A percentile compares a stretch with the other conserved stretches of the same genome.
phyloP scores from a whole-genome alignment of 306 rosid species.

The Rosa lucieae region DNA sequence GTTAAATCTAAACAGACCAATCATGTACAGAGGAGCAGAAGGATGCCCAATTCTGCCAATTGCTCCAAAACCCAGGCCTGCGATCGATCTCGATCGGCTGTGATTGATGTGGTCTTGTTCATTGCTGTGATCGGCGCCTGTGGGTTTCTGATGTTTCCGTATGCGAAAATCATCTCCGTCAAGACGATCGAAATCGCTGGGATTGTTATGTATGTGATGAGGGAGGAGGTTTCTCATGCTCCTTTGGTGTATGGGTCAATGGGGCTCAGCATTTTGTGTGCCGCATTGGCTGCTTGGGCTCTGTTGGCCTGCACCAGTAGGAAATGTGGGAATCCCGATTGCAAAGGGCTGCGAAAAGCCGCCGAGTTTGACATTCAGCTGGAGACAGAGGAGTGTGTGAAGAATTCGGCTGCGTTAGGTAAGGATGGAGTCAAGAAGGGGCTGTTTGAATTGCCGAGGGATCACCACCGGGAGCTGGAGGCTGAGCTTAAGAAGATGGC shows the following conservation, averaged over 20 bases:
- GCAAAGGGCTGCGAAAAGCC: slow-evolving; percentile 74
- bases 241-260: slow-evolving; percentile 72
- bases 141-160: slow-evolving; percentile 71
- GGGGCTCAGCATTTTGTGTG: slow-evolving; percentile 53
- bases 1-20: slow-evolving; percentile 50
- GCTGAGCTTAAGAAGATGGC: slow-evolving; percentile 99
- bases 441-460: slow-evolving; percentile 77
- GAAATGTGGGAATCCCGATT: slow-evolving; percentile 78
- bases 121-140: slow-evolving; percentile 66
- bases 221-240: slow-evolving; percentile 65
- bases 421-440: slow-evolving; percentile 69
- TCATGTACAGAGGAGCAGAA: slow-evolving; percentile 40
- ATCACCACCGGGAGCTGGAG: slow-evolving; percentile 87
- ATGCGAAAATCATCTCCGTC: slow-evolving; percentile 38
- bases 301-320: slow-evolving; percentile 57
- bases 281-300: slow-evolving; percentile 76
- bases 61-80: slow-evolving; percentile 59
- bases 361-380: slow-evolving; percentile 94
- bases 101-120: slow-evolving; percentile 64
- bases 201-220: slow-evolving; percentile 40
- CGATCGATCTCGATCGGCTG: slow-evolving; percentile 75
- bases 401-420: slow-evolving; percentile 49
- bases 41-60: slow-evolving; percentile 40
- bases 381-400: slow-evolving; percentile 95
- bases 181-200: slow-evolving; percentile 36